Percentiles rank a stretch among this genome's conserved stretches.
These are phyloP conservation scores for Saccharomyces hybrid DNA, from an alignment of 1,139 yeast species.

Conservation along the genomic window DNA sequence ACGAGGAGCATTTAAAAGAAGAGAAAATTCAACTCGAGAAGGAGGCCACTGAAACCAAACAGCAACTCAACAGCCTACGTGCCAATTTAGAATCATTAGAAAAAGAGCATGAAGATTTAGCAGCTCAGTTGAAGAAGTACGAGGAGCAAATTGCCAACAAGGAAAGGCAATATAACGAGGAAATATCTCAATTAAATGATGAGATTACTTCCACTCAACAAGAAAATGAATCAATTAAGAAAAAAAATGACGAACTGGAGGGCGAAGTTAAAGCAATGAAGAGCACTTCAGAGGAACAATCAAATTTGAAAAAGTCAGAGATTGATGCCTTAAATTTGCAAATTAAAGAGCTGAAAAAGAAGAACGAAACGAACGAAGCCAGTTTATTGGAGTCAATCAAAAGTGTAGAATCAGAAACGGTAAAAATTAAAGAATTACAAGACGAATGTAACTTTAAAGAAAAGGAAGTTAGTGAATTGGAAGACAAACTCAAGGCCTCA, in stretches of 20 bases:
- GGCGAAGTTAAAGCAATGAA: background rate
- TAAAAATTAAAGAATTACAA: background rate
- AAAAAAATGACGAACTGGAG: background rate
- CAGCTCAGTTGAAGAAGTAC: background rate
- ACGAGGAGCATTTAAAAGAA: constrained; percentile 3
- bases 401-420: background rate
- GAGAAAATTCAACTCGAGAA: background rate
- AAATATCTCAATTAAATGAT: background rate
- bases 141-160: background rate
- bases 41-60: background rate
- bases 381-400: background rate
- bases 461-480: constrained; percentile 13
- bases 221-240: background rate
- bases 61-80: background rate
- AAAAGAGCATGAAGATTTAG: background rate
- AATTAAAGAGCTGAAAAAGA: constrained; percentile 6
- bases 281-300: constrained; percentile 1
- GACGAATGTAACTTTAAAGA: constrained; percentile 5
- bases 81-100: constrained; percentile 1
- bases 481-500: constrained; percentile 11
- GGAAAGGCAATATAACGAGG: background rate
- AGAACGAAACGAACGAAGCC: constrained; percentile 4
- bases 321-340: background rate
- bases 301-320: background rate
- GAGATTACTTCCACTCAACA: background rate